Evolutionary conservation across 352 stramenopile species (phyloP).

Genomic region (Globisporangium nodosum): DNA sequence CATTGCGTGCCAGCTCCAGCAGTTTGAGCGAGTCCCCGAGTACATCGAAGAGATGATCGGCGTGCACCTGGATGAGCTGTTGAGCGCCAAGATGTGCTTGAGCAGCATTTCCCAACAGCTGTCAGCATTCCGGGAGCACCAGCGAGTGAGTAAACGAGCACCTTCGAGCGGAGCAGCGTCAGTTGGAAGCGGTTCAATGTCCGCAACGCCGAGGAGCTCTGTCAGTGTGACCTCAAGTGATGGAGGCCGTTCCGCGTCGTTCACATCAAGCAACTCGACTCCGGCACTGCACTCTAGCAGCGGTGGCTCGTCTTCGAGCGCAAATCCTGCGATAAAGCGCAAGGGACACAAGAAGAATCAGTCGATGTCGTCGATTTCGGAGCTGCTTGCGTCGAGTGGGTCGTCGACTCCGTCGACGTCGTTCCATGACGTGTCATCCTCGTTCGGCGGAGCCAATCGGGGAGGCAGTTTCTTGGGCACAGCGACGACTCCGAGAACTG

Average conservation of each 20-base stretch:
- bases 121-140: constrained; percentile 53
- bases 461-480: constrained; percentile 40
- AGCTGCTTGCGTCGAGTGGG: constrained; percentile 54
- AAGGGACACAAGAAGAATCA: constrained; percentile 86
- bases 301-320: constrained; percentile 6
- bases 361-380: constrained; percentile 86
- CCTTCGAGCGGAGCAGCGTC: constrained; percentile 2
- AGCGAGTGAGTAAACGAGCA: constrained; percentile 18
- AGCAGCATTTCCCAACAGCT: constrained; percentile 72
- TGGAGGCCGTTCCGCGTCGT: constrained; percentile 10
- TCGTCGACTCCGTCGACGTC: constrained; percentile 30
- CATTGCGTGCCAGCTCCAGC: constrained; percentile 69
- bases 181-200: constrained; percentile 1
- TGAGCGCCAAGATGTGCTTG: constrained; percentile 69
- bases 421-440: constrained; percentile 54
- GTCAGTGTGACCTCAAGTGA: constrained; percentile 6
- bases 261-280: constrained; percentile 15
- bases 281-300: constrained; percentile 4
- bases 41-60: constrained; percentile 67
- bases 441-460: constrained; percentile 24
- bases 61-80: constrained; percentile 64
- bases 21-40: constrained; percentile 67
- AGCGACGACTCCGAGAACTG: constrained; percentile 54
- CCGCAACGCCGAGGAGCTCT: constrained; percentile 8
- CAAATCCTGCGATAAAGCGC: constrained; percentile 42